Evolutionary conservation across 768 basidiomycete species (phyloP).

Genomic region (Imleria badia): DNA sequence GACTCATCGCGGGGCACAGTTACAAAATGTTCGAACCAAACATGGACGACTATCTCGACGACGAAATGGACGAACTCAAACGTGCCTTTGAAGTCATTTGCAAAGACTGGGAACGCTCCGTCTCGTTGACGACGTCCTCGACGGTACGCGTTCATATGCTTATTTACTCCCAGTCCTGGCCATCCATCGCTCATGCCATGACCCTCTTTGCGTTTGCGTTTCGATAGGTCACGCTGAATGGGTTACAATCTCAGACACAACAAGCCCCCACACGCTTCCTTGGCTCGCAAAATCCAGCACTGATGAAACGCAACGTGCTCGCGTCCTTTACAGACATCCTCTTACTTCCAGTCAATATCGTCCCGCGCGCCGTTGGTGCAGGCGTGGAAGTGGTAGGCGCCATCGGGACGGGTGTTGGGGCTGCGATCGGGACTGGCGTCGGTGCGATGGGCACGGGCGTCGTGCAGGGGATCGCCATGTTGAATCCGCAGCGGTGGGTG

Average conservation of each 20-base stretch:
- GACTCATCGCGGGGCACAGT: constrained; percentile 39
- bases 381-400: constrained; percentile 70
- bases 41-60: constrained; percentile 97
- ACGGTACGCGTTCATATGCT: constrained; percentile 41
- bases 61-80: constrained; percentile 85
- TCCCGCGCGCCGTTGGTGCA: constrained; percentile 76
- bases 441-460: constrained; percentile 64
- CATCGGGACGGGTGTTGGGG: constrained; percentile 65
- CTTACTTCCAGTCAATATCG: constrained; percentile 92
- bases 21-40: constrained; percentile 94
- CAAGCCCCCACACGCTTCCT: constrained; percentile 60
- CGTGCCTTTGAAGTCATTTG: constrained; percentile 71
- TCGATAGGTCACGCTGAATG: constrained; percentile 10
- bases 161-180: not conserved
- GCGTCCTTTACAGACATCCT: constrained; percentile 90
- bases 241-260: constrained; percentile 1
- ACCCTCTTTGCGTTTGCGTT: not conserved
- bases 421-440: constrained; percentile 54
- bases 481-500: constrained; percentile 87
- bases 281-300: constrained; percentile 82
- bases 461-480: constrained; percentile 82
- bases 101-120: constrained; percentile 73
- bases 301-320: constrained; percentile 89
- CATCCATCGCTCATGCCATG: not conserved
- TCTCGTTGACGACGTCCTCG: constrained; percentile 7